Evolutionary conservation across 768 basidiomycete species (phyloP).

Genomic region (Leccinum aurantiacum): DNA sequence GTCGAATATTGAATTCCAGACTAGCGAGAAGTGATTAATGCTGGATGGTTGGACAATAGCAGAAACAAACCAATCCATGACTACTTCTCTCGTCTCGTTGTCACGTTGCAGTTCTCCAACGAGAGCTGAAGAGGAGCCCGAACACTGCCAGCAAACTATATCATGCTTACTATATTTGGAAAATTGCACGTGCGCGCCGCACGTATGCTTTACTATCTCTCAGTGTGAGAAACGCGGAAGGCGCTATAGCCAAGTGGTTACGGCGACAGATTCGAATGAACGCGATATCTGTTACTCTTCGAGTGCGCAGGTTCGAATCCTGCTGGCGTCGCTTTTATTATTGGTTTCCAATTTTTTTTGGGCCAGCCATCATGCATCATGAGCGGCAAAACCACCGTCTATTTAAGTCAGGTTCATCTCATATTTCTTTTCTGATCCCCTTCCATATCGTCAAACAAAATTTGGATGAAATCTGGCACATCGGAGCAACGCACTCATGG

Average conservation of each 20-base stretch:
- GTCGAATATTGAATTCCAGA: slow-evolving; percentile 76
- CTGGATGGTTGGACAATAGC: background rate
- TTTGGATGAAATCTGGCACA: background rate
- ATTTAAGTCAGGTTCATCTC: no score
- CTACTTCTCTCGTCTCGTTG: no score
- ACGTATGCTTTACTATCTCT: background rate
- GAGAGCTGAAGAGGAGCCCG: background rate
- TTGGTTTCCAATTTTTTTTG: background rate
- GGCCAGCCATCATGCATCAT: background rate
- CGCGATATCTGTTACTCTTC: slow-evolving; percentile 38
- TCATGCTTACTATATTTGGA: background rate
- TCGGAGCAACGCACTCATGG: no score
- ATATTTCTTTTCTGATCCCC: background rate
- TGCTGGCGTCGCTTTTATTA: slow-evolving; percentile 38
- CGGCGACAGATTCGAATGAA: slow-evolving; percentile 68
- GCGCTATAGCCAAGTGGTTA: slow-evolving; percentile 77
- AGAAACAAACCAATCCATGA: slow-evolving; percentile 51
- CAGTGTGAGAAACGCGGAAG: background rate
- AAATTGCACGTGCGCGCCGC: no score
- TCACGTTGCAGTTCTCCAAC: no score
- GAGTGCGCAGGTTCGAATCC: slow-evolving; percentile 44
- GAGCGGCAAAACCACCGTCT: no score
- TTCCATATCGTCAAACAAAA: background rate
- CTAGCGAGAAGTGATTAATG: slow-evolving; percentile 35
- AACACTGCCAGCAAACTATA: background rate